These are phyloP conservation scores for Leccinum subrobustum DNA, from an alignment of 1,284 basidiomycete genomes.

Conservation along the genomic window DNA sequence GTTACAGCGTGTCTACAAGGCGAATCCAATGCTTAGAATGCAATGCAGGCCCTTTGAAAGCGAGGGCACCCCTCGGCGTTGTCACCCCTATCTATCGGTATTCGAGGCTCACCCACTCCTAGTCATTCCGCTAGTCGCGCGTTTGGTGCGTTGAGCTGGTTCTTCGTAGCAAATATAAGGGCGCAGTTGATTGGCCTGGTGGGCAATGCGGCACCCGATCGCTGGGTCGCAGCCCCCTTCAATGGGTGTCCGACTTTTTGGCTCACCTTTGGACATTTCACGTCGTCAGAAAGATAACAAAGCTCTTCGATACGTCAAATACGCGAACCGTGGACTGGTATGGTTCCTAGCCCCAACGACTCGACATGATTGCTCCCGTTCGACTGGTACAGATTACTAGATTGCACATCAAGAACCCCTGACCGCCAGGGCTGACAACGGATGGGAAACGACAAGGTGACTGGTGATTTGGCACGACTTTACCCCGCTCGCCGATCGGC, in stretches of 20 bases:
- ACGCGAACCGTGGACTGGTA: not conserved
- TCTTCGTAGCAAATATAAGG: not conserved
- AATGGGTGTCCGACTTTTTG: not conserved
- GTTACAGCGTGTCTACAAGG: slow-evolving; percentile 3
- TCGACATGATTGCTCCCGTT: not conserved
- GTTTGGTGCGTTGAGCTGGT: not conserved
- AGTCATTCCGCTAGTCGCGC: not conserved
- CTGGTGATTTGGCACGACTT: not conserved
- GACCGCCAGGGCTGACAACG: no score
- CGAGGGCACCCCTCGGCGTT: not conserved
- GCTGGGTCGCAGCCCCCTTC: not conserved
- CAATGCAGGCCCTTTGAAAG: not conserved
- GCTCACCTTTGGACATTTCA: not conserved
- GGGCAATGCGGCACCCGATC: not conserved
- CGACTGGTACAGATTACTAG: not conserved
- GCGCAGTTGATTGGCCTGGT: not conserved
- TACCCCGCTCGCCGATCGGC: not conserved
- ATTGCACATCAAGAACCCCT: not conserved
- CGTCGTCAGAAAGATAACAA: slow-evolving; percentile 4
- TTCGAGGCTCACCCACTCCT: not conserved
- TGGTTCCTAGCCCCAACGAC: not conserved
- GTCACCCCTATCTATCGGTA: slow-evolving; percentile 1
- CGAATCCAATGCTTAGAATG: not conserved
- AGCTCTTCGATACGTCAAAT: not conserved
- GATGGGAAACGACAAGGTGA: not conserved